Base-by-base conservation (phyloP, 768 basidiomycete species). In the Russula vinacea region DNA sequence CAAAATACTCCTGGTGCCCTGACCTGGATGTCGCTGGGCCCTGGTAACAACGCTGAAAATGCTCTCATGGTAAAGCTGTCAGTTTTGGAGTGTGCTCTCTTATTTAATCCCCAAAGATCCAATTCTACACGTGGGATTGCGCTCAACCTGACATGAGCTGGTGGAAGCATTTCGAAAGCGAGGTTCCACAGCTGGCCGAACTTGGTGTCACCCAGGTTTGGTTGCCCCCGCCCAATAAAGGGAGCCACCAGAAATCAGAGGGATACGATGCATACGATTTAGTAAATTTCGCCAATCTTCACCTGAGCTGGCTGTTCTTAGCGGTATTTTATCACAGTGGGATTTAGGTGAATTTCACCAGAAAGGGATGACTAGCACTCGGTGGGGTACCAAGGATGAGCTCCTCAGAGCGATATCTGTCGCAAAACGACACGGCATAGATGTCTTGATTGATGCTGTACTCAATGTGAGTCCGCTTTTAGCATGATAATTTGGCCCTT, bases 261-360 rank as follows among this genome's bases (percentile, higher is more conserved):
- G 91, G 91, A 32, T 93, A 93, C 68, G 91, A 93, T 72, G 91
- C 89, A 1, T 93, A 93, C 74, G 92, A 93, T 71, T 71, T 93
- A 75, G 90, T 92, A 75, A 65, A 14, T 52, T 29, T 35, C 17
- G 3, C 33, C 39, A 59, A 78, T 72, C 39, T n/a, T 37, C 33
- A 37, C 26, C 14, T 44, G 35, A 35, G 50, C 24, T 1, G 11
- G 42, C 52, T 35, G 42, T 29, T 62, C 52, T 59, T 13, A 51
- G 33, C 11, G 44, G 13, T 26, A 26, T 50, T 22, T n/a, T 49
- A 62, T 57, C 26, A 6, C 58, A 93, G 90, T 94, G 92, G 91
- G 91, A 94, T 72, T 75, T 94, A 19, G 91, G 91, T 40, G 91
- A 93, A 75, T 93, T 93, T 66, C 68, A 88, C 56, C 91, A 90